phyloP scores from a whole-genome alignment of 169 alveolate species.

The Eimeria falciformis region DNA sequence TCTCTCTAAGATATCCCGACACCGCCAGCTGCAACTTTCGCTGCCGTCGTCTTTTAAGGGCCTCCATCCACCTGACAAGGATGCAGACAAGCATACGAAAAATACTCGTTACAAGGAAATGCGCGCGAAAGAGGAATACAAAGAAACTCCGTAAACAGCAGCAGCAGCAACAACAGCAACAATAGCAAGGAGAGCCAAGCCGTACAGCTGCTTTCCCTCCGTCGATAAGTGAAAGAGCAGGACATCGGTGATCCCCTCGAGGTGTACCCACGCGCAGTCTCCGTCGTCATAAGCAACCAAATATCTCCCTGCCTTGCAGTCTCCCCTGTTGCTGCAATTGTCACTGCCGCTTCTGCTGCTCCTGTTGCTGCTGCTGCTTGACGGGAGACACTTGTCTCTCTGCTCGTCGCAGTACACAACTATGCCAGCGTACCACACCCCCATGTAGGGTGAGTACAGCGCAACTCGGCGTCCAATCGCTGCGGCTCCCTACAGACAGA shows the following conservation, averaged over 20 bases:
- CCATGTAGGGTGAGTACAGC: slow-evolving; percentile 43
- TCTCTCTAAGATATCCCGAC: slow-evolving; percentile 13
- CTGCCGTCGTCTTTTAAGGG: slow-evolving; percentile 49
- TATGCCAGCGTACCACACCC: slow-evolving; percentile 30
- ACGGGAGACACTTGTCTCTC: too few relatives aligned
- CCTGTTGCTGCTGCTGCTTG: neutral
- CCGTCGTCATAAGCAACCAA: slow-evolving; percentile 35
- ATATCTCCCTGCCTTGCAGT: neutral
- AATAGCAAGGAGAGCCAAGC: too few relatives aligned
- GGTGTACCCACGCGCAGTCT: slow-evolving; percentile 40
- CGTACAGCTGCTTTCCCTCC: slow-evolving; percentile 1
- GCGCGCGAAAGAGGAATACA: neutral
- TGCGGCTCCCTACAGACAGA: slow-evolving; percentile 29
- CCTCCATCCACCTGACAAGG: slow-evolving; percentile 47
- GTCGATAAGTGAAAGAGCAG: neutral
- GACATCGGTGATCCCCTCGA: neutral
- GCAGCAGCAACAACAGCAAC: neutral
- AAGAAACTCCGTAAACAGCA: neutral
- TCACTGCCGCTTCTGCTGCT: neutral
- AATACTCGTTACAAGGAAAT: neutral
- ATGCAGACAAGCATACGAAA: neutral
- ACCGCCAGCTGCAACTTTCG: slow-evolving; percentile 47
- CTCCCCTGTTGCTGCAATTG: slow-evolving; percentile 1
- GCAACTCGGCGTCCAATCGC: slow-evolving; percentile 53
- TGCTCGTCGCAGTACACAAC: slow-evolving; percentile 35